Conservation (phyloP, 2,329 filamentous ascomycete species). For the Aspergillus quadrilineatus region DNA sequence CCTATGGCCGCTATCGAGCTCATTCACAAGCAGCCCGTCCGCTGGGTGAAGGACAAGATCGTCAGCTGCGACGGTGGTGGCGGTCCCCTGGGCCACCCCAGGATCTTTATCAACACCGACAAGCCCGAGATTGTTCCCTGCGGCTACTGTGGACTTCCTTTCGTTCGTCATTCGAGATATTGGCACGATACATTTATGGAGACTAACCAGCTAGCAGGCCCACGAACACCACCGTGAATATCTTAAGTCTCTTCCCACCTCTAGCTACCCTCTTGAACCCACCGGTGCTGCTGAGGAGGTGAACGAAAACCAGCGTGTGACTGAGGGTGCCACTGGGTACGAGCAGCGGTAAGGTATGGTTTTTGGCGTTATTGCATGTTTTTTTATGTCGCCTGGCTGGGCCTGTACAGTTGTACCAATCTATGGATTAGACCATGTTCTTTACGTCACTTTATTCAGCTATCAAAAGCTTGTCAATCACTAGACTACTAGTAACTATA, state of each 20-base stretch:
- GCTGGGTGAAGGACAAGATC: conserved; percentile 78
- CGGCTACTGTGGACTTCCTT: conserved; percentile 91
- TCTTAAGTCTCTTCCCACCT: conserved; percentile 76
- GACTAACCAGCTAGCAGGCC: conserved; percentile 57
- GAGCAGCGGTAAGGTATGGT: conserved; percentile 57
- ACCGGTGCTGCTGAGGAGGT: conserved; percentile 60
- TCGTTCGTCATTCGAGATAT: conserved; percentile 59
- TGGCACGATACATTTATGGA: neutral
- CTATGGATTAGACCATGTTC: conserved; percentile 29
- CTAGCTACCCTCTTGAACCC: conserved; percentile 76
- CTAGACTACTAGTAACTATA: neutral
- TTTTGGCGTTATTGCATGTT: conserved; percentile 38
- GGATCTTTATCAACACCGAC: conserved; percentile 96
- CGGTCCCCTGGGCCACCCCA: conserved; percentile 83
- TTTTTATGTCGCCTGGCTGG: conserved; percentile 19
- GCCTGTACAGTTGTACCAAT: conserved; percentile 39
- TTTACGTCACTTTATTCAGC: neutral
- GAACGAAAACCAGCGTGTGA: conserved; percentile 58
- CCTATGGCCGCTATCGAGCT: conserved; percentile 88
- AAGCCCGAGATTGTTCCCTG: conserved; percentile 91
- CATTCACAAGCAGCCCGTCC: conserved; percentile 92
- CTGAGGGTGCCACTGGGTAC: conserved; percentile 50
- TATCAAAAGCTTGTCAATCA: neutral
- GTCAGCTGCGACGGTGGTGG: conserved; percentile 92
- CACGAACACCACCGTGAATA: conserved; percentile 84